These are phyloP conservation scores for Linaria vulgaris DNA, from an alignment of 257 asterid genomes.

Conservation along the genomic window DNA sequence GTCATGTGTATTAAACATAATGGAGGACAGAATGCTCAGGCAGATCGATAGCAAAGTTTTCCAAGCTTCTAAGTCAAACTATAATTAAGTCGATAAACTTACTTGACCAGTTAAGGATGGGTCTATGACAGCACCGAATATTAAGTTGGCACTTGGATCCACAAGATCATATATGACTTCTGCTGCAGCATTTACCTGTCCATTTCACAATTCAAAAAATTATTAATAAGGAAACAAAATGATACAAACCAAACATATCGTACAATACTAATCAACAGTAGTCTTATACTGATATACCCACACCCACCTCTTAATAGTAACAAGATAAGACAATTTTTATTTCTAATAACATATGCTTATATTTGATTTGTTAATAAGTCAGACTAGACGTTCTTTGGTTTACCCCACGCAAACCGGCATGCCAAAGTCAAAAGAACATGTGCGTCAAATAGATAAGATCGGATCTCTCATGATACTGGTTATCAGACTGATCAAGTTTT, in stretches of 20 bases:
- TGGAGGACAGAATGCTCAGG: background rate
- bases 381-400: too few species aligned
- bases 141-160: slow-evolving; percentile 94
- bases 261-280: background rate
- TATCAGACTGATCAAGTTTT: too few species aligned
- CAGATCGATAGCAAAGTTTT: background rate
- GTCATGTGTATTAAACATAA: background rate
- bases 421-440: slow-evolving; percentile 8
- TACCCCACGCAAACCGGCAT: background rate
- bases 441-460: slow-evolving; percentile 10
- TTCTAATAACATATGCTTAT: background rate
- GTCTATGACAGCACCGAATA: slow-evolving; percentile 90
- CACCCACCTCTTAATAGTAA: background rate
- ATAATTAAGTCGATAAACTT: slow-evolving; percentile 32
- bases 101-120: slow-evolving; percentile 88
- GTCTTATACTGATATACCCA: slow-evolving; percentile 6
- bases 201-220: slow-evolving; percentile 11
- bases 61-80: background rate
- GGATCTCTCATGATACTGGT: too few species aligned
- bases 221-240: slow-evolving; percentile 1
- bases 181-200: slow-evolving; percentile 92
- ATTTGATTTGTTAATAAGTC: too few species aligned
- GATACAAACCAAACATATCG: slow-evolving; percentile 1
- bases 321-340: slow-evolving; percentile 2
- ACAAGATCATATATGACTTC: slow-evolving; percentile 95